phyloP scores from a whole-genome alignment of 2,329 filamentous ascomycete genomes.

The Ophiocordyceps robertsii region DNA sequence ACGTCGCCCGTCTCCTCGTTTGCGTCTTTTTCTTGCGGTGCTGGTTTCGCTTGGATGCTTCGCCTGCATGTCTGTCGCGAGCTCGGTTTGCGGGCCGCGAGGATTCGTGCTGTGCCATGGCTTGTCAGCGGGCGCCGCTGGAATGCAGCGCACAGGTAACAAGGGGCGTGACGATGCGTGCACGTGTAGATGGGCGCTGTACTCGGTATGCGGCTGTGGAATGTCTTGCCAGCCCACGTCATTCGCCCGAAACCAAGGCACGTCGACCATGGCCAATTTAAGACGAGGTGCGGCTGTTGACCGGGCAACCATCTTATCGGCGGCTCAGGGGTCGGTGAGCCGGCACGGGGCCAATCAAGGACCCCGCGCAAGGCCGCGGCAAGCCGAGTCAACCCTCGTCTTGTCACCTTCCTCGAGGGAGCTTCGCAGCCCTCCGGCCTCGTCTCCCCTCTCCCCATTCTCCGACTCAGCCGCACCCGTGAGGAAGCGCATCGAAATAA shows the following conservation, averaged over 20 bases:
- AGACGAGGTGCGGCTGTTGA: conserved; percentile 18
- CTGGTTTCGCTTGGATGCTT: conserved; percentile 18
- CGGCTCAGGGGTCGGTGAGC: not conserved
- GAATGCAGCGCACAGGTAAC: conserved; percentile 8
- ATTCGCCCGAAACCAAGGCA: no score
- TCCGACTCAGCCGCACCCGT: not conserved
- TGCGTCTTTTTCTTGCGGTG: conserved; percentile 22
- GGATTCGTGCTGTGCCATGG: conserved; percentile 21
- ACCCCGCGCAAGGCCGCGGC: conserved; percentile 19
- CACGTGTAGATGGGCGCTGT: not conserved
- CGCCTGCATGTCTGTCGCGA: conserved; percentile 13
- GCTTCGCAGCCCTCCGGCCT: not conserved
- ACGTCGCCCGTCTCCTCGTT: conserved; percentile 16
- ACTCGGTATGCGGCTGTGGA: no score
- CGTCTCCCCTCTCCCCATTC: conserved; percentile 2
- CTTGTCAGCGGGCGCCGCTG: conserved; percentile 8
- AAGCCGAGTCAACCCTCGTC: conserved; percentile 20
- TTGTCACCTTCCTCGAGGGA: conserved; percentile 7
- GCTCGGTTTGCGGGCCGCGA: conserved; percentile 15
- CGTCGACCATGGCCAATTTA: no score
- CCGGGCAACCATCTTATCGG: conserved; percentile 26
- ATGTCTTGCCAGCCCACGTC: not conserved
- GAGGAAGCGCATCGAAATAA: conserved; percentile 7
- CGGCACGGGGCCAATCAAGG: not conserved
- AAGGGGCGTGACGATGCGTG: not conserved